Base-by-base conservation (phyloP, 2,329 filamentous ascomycete genomes). In the Neurospora crassa region DNA sequence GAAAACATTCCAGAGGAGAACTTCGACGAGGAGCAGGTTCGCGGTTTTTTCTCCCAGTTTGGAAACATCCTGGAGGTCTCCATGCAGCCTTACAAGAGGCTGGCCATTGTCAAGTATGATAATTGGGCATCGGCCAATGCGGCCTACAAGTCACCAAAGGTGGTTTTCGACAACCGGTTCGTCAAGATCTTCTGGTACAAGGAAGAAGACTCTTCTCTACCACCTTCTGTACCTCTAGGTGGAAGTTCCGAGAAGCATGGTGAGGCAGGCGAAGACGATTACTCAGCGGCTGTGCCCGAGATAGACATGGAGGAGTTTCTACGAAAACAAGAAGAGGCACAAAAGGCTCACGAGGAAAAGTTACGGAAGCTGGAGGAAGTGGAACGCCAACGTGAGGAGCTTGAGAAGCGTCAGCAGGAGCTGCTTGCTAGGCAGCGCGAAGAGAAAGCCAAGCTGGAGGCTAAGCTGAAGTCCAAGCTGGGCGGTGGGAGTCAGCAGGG, bases 121-220 rank as follows among this genome's bases (percentile, higher is more conserved):
- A 85, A 84, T 59, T 91, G 90, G 85, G 84, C 85, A 7, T 81
- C 88, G 16, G 92, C 92, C 16, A 87, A 89, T 72, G 86, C 87
- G 18, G 92, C 92, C 2, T 93, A 92, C 78, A 86, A 86, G 67
- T 94, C 91, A 10, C 92, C 92, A 0, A 93, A 93, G 77, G 90
- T 90, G 67, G 90, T 96, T 67, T 96, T 95, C 77, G 91, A 94
- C 76, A 96, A 95, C 75, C 86, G 92, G 12, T 96, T 96, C 76
- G 92, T 96, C 68, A 94, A 93, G 76, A 90, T 95, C 0, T 94
- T 91, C 76, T 95, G 92, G 92, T 86, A 89, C 77, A 90, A 88
- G 75, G 85, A 87, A 6, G 84, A 86, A 37, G 80, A 81, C 18
- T 81, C 84, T 59, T 77, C 76, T 2, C 72, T 80, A 14, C 77